Percentiles rank a stretch among this genome's conserved stretches.
These are phyloP conservation scores for Akanthomyces uredinophilus DNA, from an alignment of 2,329 filamentous ascomycete genomes.

Conservation along the genomic window DNA sequence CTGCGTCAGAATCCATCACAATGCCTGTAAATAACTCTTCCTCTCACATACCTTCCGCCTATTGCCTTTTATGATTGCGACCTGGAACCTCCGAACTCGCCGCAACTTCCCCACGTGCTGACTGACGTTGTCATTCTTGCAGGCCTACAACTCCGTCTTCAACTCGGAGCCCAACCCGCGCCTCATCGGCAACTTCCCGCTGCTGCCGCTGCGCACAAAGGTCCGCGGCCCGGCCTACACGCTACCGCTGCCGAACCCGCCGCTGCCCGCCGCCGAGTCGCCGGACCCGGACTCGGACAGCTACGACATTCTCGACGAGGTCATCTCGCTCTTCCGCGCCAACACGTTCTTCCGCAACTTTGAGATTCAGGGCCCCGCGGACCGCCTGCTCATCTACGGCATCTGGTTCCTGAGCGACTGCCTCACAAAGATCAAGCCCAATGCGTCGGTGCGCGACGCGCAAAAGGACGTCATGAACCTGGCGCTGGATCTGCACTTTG, in stretches of 20 bases:
- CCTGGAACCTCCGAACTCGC: too few relatives aligned
- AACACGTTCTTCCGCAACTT: conserved; percentile 99
- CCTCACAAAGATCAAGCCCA: conserved; percentile 77
- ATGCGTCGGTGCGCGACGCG: conserved; percentile 54
- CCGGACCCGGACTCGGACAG: conserved; percentile 83
- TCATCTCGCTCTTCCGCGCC: conserved; percentile 86
- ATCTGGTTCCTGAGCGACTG: conserved; percentile 94
- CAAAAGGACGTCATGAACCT: conserved; percentile 79
- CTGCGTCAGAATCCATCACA: conserved; percentile 16
- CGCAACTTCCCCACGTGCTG: neutral
- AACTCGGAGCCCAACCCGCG: conserved; percentile 67
- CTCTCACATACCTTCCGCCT: too few relatives aligned
- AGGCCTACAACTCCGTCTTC: conserved; percentile 99
- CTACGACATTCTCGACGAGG: conserved; percentile 95
- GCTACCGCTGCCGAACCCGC: conserved; percentile 55
- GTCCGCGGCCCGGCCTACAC: conserved; percentile 93
- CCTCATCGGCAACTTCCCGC: conserved; percentile 81
- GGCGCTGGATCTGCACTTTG: conserved; percentile 89
- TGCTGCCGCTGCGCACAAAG: conserved; percentile 89
- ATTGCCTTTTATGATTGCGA: too few relatives aligned
- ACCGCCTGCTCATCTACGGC: conserved; percentile 91
- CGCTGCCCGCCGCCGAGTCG: conserved; percentile 56
- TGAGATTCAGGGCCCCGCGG: conserved; percentile 93
- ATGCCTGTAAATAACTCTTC: conserved; percentile 18
- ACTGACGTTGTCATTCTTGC: neutral